phyloP scores from a whole-genome alignment of 192 early-diverging fungal genomes.

The Umbelopsis sp. region DNA sequence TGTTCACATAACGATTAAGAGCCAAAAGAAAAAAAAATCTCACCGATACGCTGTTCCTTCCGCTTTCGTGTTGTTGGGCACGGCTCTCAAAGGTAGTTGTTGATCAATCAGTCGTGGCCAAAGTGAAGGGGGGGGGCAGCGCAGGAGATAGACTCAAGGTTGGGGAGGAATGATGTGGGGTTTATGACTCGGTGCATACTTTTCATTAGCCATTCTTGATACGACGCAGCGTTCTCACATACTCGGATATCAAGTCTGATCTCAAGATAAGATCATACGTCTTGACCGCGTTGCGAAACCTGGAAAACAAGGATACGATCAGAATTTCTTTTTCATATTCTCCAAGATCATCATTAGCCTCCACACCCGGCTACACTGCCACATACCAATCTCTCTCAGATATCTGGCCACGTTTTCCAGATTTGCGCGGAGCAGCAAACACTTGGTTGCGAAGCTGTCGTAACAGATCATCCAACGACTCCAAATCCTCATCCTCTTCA shows the following conservation, averaged over 20 bases:
- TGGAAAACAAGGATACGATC: not conserved
- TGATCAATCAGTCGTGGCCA: too few relatives aligned
- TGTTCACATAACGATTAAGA: too few relatives aligned
- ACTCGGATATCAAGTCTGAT: conserved; percentile 46
- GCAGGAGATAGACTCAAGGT: too few relatives aligned
- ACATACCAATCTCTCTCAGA: conserved; percentile 50
- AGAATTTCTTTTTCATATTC: not conserved
- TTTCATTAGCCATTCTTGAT: conserved; percentile 9
- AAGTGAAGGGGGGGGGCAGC: too few relatives aligned
- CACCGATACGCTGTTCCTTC: too few relatives aligned
- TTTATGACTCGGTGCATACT: too few relatives aligned
- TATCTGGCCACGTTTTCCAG: conserved; percentile 43
- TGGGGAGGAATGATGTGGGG: not conserved
- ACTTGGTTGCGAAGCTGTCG: conserved; percentile 38
- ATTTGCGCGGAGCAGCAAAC: conserved; percentile 38
- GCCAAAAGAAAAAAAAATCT: too few relatives aligned
- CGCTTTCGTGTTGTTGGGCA: too few relatives aligned
- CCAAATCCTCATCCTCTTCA: not conserved
- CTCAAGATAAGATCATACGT: conserved; percentile 40
- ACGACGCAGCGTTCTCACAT: conserved; percentile 26
- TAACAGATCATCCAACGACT: conserved; percentile 37
- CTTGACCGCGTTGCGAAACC: conserved; percentile 44
- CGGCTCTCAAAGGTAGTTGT: too few relatives aligned
- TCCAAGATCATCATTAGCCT: not conserved
- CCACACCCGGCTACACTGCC: not conserved